Evolutionary conservation across 2,329 filamentous ascomycete genomes (phyloP).

Genomic region (Sphaerulina populicola): DNA sequence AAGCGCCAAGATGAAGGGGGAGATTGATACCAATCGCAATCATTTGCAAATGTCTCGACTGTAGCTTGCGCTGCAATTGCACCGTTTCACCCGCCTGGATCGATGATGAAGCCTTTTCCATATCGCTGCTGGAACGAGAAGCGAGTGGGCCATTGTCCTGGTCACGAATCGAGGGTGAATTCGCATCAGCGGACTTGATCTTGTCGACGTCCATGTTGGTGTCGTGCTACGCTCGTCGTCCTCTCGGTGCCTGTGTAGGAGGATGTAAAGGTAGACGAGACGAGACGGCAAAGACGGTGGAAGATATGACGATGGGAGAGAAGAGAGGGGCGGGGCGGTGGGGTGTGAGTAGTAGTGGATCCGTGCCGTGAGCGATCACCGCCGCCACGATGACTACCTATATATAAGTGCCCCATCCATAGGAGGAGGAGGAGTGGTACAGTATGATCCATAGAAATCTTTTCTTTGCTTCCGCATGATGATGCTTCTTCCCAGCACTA

Average conservation of each 20-base stretch:
- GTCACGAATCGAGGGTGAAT: slow-evolving; percentile 7
- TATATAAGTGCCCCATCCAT: slow-evolving; percentile 1
- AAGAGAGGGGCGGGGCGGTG: too few species aligned
- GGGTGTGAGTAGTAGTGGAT: slow-evolving; percentile 4
- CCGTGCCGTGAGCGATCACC: slow-evolving; percentile 11
- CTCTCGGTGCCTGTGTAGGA: too few species aligned
- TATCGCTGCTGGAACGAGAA: slow-evolving; percentile 12
- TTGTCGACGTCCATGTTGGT: slow-evolving; percentile 8
- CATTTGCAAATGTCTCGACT: slow-evolving; percentile 34
- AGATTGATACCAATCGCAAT: slow-evolving; percentile 29
- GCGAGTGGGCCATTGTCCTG: slow-evolving; percentile 6
- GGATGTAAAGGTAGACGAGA: too few species aligned
- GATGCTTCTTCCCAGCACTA: background rate
- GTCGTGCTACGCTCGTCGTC: background rate
- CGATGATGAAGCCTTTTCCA: slow-evolving; percentile 17
- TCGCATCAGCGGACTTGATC: slow-evolving; percentile 11
- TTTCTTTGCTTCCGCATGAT: background rate
- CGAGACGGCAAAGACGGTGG: background rate
- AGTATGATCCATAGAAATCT: slow-evolving; percentile 6
- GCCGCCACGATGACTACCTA: background rate
- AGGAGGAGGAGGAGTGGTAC: background rate
- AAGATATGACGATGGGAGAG: background rate
- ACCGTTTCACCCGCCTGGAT: slow-evolving; percentile 26
- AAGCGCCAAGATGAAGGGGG: background rate
- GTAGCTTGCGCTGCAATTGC: slow-evolving; percentile 31